Conservation (phyloP, 106 monocot genomes). For the Apostasia shenzhenica region DNA sequence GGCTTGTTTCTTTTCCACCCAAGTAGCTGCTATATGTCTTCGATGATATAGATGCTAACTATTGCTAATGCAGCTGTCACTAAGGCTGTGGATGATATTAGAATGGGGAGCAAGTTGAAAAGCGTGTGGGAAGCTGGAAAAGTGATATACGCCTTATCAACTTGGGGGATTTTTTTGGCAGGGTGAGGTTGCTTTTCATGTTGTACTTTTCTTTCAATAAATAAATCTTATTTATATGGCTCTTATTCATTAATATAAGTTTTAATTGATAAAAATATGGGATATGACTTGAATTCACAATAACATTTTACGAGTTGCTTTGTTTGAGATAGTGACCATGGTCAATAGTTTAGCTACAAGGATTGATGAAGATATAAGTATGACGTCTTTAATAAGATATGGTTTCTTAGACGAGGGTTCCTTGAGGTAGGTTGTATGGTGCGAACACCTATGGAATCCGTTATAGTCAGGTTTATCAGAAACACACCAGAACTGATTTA, state of each 20-base stretch:
- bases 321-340: neutral
- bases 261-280: neutral
- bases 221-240: no score
- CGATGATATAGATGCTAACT: neutral
- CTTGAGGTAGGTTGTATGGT: no score
- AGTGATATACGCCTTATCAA: conserved; percentile 61
- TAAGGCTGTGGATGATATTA: conserved; percentile 53
- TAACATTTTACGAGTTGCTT: neutral
- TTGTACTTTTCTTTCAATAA: neutral
- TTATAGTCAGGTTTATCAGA: no score
- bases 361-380: neutral
- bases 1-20: no score
- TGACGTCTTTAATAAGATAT: no score
- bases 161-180: conserved; percentile 71
- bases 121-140: conserved; percentile 84
- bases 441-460: no score
- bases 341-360: neutral
- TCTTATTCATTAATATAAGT: neutral
- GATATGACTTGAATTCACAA: neutral
- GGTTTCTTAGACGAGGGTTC: no score
- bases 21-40: neutral
- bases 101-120: conserved; percentile 43
- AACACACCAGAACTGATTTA: no score
- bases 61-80: conserved; percentile 42
- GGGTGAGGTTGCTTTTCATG: conserved; percentile 40